Percentiles rank a stretch among this genome's conserved stretches.
These are phyloP conservation scores for Alternaria postmessia DNA, from an alignment of 2,329 filamentous ascomycete species.

Conservation along the genomic window DNA sequence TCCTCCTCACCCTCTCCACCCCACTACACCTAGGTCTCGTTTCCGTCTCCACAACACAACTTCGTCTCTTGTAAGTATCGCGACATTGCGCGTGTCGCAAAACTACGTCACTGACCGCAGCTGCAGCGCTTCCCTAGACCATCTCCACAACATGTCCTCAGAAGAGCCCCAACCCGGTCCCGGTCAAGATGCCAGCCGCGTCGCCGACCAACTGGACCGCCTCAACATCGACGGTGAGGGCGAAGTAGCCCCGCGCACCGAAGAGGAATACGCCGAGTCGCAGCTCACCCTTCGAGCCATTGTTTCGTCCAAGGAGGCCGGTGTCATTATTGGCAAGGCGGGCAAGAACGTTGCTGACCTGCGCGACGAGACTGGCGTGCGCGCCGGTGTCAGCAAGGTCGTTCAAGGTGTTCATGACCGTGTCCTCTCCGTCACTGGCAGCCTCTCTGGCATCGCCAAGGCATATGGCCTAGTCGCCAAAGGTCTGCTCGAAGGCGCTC, in stretches of 20 bases:
- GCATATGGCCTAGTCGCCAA: constrained; percentile 94
- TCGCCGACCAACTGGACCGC: constrained; percentile 54
- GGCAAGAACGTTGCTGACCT: constrained; percentile 98
- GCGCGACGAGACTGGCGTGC: constrained; percentile 96
- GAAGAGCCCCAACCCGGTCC: constrained; percentile 48
- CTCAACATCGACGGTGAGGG: constrained; percentile 59
- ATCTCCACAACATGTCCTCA: constrained; percentile 54
- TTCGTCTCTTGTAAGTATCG: constrained; percentile 29
- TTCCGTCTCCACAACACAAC: constrained; percentile 8
- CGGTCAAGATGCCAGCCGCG: constrained; percentile 46
- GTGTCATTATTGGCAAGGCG: constrained; percentile 98
- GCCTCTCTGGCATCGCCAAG: constrained; percentile 85
- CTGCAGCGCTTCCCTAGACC: constrained; percentile 37
- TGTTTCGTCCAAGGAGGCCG: constrained; percentile 98
- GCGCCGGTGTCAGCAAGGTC: constrained; percentile 98
- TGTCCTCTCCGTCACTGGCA: constrained; percentile 92
- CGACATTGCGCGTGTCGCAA: constrained; percentile 23
- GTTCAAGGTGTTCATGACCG: constrained; percentile 97
- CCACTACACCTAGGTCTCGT: constrained; percentile 7
- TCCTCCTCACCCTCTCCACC: constrained; percentile 15
- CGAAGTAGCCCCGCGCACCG: constrained; percentile 84
- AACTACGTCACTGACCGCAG: constrained; percentile 40
- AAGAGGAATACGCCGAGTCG: constrained; percentile 93
- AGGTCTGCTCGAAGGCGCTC: constrained; percentile 89
- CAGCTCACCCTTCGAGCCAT: constrained; percentile 96